Percentiles rank a stretch among this genome's conserved stretches.
phyloP scores from a whole-genome alignment of 2,329 filamentous ascomycete genomes.

The Arachnopeziza araneosa region DNA sequence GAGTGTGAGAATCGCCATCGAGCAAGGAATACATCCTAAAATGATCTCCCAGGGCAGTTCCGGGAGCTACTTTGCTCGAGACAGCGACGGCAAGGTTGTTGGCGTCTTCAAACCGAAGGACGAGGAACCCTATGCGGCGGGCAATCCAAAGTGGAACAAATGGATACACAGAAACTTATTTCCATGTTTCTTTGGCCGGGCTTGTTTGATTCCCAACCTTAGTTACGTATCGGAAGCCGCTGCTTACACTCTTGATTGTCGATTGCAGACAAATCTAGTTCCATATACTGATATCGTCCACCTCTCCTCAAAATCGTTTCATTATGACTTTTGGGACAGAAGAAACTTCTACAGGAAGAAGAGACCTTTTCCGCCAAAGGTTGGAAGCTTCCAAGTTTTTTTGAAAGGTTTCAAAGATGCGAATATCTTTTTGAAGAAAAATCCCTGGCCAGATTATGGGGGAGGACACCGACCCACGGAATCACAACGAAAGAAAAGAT shows the following conservation, averaged over 20 bases:
- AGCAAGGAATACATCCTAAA: constrained; percentile 84
- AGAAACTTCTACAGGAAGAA: constrained; percentile 82
- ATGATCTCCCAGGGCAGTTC: constrained; percentile 98
- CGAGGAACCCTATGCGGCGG: constrained; percentile 93
- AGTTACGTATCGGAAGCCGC: constrained; percentile 98
- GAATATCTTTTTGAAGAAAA: constrained; percentile 87
- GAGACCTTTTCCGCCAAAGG: constrained; percentile 81
- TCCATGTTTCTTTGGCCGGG: constrained; percentile 92
- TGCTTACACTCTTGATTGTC: constrained; percentile 88
- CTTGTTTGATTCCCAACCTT: constrained; percentile 91
- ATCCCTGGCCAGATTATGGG: constrained; percentile 89
- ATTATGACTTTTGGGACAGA: constrained; percentile 96
- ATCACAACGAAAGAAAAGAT: constrained; percentile 61
- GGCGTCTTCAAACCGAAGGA: constrained; percentile 99
- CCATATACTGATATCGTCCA: constrained; percentile 95
- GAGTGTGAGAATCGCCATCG: constrained; percentile 84
- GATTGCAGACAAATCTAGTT: constrained; percentile 84
- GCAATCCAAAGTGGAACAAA: constrained; percentile 99
- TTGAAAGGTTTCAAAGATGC: constrained; percentile 96
- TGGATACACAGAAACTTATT: constrained; percentile 98
- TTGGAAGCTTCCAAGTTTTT: constrained; percentile 96
- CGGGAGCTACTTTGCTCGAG: constrained; percentile 94
- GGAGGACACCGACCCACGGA: constrained; percentile 61
- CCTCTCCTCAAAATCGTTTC: constrained; percentile 93
- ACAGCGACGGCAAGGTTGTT: constrained; percentile 86